These are phyloP conservation scores for Flammula alnicola DNA, from an alignment of 1,284 basidiomycete genomes.

Conservation along the genomic window DNA sequence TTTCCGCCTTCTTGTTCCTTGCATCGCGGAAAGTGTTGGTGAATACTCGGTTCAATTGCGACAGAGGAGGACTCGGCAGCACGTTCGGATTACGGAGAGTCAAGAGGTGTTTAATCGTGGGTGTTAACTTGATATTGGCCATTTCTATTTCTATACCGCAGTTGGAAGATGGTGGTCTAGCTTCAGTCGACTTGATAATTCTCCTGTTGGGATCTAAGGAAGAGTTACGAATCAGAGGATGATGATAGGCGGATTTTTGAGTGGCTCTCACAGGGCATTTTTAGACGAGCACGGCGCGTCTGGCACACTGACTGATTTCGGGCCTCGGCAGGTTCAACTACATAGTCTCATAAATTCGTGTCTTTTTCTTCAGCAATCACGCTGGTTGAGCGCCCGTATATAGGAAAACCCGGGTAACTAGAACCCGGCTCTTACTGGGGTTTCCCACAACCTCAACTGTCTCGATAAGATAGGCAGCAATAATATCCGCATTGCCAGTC, in stretches of 20 bases:
- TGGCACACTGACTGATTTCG: too few relatives aligned
- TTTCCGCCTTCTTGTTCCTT: slow-evolving; percentile 64
- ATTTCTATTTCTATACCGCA: slow-evolving; percentile 11
- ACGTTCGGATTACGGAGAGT: slow-evolving; percentile 70
- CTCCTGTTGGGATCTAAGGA: slow-evolving; percentile 2
- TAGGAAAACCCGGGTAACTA: too few relatives aligned
- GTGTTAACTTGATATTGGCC: slow-evolving; percentile 41
- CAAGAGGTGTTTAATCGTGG: slow-evolving; percentile 73
- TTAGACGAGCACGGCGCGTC: too few relatives aligned
- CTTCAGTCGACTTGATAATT: too few relatives aligned
- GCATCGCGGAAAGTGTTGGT: slow-evolving; percentile 66
- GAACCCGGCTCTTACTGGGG: too few relatives aligned
- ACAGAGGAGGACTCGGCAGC: slow-evolving; percentile 59
- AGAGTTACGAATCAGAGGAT: background rate
- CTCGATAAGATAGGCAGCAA: too few relatives aligned
- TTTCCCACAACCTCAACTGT: too few relatives aligned
- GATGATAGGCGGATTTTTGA: background rate
- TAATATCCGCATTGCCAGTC: too few relatives aligned
- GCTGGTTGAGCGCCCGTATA: too few relatives aligned
- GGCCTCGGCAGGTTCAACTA: too few relatives aligned
- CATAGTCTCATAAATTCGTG: too few relatives aligned
- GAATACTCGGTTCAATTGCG: slow-evolving; percentile 62
- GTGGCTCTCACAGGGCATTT: background rate
- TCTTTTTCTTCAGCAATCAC: too few relatives aligned
- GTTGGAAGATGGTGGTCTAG: background rate